phyloP scores from a whole-genome alignment of 805 yeast species.

The Hanseniaspora vineae region DNA sequence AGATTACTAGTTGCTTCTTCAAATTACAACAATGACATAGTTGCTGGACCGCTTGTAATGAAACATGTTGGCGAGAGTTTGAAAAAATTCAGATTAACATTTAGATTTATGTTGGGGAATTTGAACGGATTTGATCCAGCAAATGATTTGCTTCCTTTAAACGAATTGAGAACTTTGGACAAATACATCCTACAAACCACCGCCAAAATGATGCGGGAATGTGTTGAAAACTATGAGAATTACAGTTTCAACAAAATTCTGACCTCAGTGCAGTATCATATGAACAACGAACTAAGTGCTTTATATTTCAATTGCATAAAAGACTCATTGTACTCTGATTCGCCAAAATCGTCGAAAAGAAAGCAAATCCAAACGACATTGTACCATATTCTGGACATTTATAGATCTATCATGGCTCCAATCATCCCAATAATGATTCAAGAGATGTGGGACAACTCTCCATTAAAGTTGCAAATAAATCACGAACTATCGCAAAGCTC shows the following conservation, averaged over 20 bases:
- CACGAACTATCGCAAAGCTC: conserved; percentile 3
- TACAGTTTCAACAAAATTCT: conserved; percentile 62
- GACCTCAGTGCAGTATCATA: conserved; percentile 52
- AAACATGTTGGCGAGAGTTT: conserved; percentile 66
- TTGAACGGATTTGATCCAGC: conserved; percentile 30
- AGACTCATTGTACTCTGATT: conserved; percentile 72
- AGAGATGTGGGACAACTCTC: conserved; percentile 68
- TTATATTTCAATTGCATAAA: conserved; percentile 78
- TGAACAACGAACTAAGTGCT: conserved; percentile 67
- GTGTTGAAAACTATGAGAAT: conserved; percentile 33
- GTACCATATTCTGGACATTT: conserved; percentile 41
- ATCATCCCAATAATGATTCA: conserved; percentile 75
- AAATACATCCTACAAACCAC: conserved; percentile 47
- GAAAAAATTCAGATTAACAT: conserved; percentile 72
- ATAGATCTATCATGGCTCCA: conserved; percentile 63
- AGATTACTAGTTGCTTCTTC: conserved; percentile 85
- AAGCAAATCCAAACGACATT: conserved; percentile 51
- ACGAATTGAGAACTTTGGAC: conserved; percentile 39
- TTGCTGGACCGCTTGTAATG: conserved; percentile 58
- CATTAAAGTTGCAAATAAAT: conserved; percentile 17
- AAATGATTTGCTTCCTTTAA: conserved; percentile 25
- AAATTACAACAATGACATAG: conserved; percentile 72
- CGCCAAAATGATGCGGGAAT: conserved; percentile 29
- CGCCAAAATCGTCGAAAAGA: conserved; percentile 13
- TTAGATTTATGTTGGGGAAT: conserved; percentile 73